These are phyloP conservation scores for Penicillium sp. DNA, from an alignment of 2,329 filamentous ascomycete genomes.

Conservation along the genomic window DNA sequence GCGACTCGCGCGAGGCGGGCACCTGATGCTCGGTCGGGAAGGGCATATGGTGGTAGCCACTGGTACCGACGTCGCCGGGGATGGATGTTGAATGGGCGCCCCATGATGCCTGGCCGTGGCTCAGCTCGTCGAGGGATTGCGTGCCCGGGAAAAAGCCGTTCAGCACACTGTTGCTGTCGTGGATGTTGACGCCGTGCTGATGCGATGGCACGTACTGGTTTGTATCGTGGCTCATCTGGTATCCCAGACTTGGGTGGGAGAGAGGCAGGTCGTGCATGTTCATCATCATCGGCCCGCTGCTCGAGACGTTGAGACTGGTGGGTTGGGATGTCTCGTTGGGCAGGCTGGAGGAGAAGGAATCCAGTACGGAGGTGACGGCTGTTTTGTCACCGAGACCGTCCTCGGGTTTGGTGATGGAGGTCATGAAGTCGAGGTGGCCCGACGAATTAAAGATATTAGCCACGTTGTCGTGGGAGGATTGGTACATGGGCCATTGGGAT, in stretches of 20 bases:
- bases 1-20: conserved; percentile 33
- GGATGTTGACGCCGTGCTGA: conserved; percentile 27
- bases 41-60: conserved; percentile 34
- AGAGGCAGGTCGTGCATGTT: conserved; percentile 37
- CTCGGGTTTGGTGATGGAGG: conserved; percentile 35
- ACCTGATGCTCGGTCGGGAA: conserved; percentile 33
- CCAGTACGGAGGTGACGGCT: conserved; percentile 36
- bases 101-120: conserved; percentile 32
- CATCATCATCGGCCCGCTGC: conserved; percentile 32
- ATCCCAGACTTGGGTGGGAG: conserved; percentile 32
- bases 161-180: conserved; percentile 34
- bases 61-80: conserved; percentile 30
- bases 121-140: conserved; percentile 37
- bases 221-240: conserved; percentile 31
- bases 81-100: conserved; percentile 30
- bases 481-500: conserved; percentile 38
- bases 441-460: conserved; percentile 34
- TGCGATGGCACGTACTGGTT: conserved; percentile 36
- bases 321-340: conserved; percentile 34
- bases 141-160: conserved; percentile 33
- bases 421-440: conserved; percentile 35
- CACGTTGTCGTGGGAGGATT: conserved; percentile 35
- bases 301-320: conserved; percentile 28
- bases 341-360: conserved; percentile 33
- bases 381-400: conserved; percentile 35